These are phyloP conservation scores for Sungouiozyma ichnusensis DNA, from an alignment of 805 yeast species.

Conservation along the genomic window DNA sequence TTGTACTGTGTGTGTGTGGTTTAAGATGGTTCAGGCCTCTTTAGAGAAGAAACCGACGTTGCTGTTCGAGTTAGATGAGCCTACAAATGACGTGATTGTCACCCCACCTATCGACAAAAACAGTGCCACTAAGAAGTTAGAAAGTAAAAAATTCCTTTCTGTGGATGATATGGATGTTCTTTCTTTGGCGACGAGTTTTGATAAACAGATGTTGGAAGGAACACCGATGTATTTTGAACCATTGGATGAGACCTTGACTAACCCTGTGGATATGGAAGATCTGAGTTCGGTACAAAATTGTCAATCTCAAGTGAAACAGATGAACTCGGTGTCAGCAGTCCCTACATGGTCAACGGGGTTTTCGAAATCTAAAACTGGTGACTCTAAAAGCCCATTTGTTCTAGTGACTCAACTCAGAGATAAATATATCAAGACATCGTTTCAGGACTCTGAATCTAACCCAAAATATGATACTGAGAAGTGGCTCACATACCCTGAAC, in stretches of 20 bases:
- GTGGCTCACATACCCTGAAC: constrained; percentile 83
- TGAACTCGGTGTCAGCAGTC: neutral
- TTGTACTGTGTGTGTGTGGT: too few relatives aligned
- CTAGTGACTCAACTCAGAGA: constrained; percentile 43
- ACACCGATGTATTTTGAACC: constrained; percentile 24
- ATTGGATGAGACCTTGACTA: constrained; percentile 9
- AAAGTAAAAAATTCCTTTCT: constrained; percentile 6
- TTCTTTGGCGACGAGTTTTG: constrained; percentile 20
- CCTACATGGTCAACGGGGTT: constrained; percentile 9
- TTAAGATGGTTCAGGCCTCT: neutral
- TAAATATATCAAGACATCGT: constrained; percentile 50
- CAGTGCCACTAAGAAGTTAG: constrained; percentile 2
- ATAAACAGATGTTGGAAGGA: constrained; percentile 25
- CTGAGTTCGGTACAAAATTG: neutral
- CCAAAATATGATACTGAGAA: constrained; percentile 51
- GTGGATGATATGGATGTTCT: constrained; percentile 27
- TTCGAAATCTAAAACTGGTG: constrained; percentile 7
- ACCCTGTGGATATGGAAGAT: constrained; percentile 2
- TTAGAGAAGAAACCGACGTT: neutral
- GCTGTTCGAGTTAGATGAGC: neutral
- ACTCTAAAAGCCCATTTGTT: constrained; percentile 11
- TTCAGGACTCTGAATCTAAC: constrained; percentile 59
- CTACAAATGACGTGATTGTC: neutral
- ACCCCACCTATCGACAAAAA: neutral
- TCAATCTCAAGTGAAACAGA: neutral